Evolutionary conservation across 768 basidiomycete genomes (phyloP).

Genomic region (Boletus insuetus): DNA sequence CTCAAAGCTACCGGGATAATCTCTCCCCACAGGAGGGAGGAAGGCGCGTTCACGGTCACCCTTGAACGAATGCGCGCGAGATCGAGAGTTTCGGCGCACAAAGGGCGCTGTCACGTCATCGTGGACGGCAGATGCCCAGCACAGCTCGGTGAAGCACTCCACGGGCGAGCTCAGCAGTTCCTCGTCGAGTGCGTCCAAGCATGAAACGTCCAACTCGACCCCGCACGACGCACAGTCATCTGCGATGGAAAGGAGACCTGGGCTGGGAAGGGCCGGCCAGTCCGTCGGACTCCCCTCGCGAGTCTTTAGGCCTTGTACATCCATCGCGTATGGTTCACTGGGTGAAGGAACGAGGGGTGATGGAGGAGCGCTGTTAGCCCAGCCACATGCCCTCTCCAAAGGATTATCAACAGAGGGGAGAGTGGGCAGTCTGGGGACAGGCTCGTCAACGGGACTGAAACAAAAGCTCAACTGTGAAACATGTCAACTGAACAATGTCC

Average conservation of each 20-base stretch:
- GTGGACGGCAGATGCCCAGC: slow-evolving; percentile 37
- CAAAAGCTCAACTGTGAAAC: slow-evolving; percentile 18
- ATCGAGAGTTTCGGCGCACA: neutral
- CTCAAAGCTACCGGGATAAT: slow-evolving; percentile 9
- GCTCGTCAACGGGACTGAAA: slow-evolving; percentile 20
- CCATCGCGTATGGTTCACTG: slow-evolving; percentile 8
- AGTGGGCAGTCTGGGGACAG: slow-evolving; percentile 4
- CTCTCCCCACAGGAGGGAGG: neutral
- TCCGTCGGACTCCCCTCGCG: slow-evolving; percentile 1
- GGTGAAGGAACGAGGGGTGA: slow-evolving; percentile 3
- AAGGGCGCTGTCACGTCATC: slow-evolving; percentile 18
- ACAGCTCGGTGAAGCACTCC: slow-evolving; percentile 39
- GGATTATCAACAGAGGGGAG: slow-evolving; percentile 14
- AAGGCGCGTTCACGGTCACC: neutral
- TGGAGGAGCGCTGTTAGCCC: slow-evolving; percentile 18
- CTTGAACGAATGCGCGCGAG: slow-evolving; percentile 18
- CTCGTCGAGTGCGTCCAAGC: slow-evolving; percentile 38
- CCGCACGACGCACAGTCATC: slow-evolving; percentile 29
- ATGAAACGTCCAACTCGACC: slow-evolving; percentile 35
- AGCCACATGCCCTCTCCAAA: slow-evolving; percentile 20
- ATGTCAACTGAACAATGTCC: slow-evolving; percentile 3
- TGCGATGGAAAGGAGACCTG: slow-evolving; percentile 11
- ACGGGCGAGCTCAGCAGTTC: slow-evolving; percentile 38
- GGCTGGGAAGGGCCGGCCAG: slow-evolving; percentile 1
- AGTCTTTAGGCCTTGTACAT: slow-evolving; percentile 2